These are phyloP conservation scores for Fusarium chlamydosporum DNA, from an alignment of 2,329 filamentous ascomycete species.

Conservation along the genomic window DNA sequence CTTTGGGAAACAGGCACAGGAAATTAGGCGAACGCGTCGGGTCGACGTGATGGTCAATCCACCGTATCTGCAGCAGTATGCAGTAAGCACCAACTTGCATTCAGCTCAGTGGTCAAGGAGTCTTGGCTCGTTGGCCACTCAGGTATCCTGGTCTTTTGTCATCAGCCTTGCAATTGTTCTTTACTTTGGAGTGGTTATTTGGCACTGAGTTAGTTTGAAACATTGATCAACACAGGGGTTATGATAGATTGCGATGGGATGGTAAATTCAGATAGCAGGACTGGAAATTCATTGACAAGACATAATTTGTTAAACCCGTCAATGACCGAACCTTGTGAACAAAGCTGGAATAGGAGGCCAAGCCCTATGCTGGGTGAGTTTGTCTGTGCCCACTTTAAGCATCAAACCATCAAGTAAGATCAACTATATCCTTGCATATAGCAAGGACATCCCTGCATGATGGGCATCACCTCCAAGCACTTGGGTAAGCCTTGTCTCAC, in stretches of 20 bases:
- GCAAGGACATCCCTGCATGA: not conserved
- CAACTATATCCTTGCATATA: not conserved
- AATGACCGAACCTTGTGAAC: not conserved
- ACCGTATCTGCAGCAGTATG: conserved; percentile 9
- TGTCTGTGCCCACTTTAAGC: not conserved
- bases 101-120: not conserved
- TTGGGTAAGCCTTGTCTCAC: not conserved
- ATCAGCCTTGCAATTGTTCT: conserved; percentile 10
- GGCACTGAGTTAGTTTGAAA: not conserved
- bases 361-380: not conserved
- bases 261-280: not conserved
- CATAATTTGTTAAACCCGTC: not conserved
- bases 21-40: conserved; percentile 18
- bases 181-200: conserved; percentile 8
- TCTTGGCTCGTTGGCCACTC: not conserved
- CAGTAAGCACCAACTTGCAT: not conserved
- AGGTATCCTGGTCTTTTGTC: not conserved
- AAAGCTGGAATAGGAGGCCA: not conserved
- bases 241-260: not conserved
- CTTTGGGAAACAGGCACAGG: conserved; percentile 24
- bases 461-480: not conserved
- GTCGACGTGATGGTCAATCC: conserved; percentile 25
- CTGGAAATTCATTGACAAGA: not conserved
- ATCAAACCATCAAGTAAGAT: conserved; percentile 7
- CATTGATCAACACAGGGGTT: not conserved